Evolutionary conservation across 2,329 filamentous ascomycete genomes (phyloP), one percentile per base, ranked within the genome.

Genomic region (Neurospora crassa): DNA sequence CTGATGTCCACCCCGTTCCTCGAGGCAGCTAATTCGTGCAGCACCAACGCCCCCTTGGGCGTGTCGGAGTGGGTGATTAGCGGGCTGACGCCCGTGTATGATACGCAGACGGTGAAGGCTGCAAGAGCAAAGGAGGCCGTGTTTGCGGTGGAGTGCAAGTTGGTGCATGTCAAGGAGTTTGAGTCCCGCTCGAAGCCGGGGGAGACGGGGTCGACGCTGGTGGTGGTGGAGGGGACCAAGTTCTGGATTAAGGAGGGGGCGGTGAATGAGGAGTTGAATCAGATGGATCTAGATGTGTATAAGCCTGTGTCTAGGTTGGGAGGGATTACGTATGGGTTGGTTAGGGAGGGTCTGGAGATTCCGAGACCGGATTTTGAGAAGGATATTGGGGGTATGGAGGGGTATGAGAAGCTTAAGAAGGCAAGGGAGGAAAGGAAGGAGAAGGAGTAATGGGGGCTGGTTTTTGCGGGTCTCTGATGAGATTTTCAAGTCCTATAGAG

Each of bases 231-330:
- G 82, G 95, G 93, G 0, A 90, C 92, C 42, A 86, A 90, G 40
- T 97, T 97, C 78, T 97, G 94, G 93, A 93, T 90, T 1, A 83
- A 94, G 70, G 93, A 96, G 79, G 95, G 97, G 81, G 94, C 94
- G 2, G 83, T 97, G 73, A 92, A 97, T 76, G 88, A 92, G 78
- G 90, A 93, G 10, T 87, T 84, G 77, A 93, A 89, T 75, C 76
- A 92, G 59, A 84, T 98, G 71, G 92, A 96, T 79, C 1, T 43
- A 8, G 59, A 90, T 82, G 85, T 96, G 10, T 81, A 97, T 71
- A 88, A 88, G 73, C 93, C 95, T 0, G 86, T 97, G 18, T 89
- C 88, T 74, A 88, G 95, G 45, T 77, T 97, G 34, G 95, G 95
- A 37, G 95, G 95, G 1, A 96, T 97, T 76, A 91, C 91, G 0